These are phyloP conservation scores for Lodderomyces oxycetoniae DNA, from an alignment of 1,139 yeast genomes.

Conservation along the genomic window DNA sequence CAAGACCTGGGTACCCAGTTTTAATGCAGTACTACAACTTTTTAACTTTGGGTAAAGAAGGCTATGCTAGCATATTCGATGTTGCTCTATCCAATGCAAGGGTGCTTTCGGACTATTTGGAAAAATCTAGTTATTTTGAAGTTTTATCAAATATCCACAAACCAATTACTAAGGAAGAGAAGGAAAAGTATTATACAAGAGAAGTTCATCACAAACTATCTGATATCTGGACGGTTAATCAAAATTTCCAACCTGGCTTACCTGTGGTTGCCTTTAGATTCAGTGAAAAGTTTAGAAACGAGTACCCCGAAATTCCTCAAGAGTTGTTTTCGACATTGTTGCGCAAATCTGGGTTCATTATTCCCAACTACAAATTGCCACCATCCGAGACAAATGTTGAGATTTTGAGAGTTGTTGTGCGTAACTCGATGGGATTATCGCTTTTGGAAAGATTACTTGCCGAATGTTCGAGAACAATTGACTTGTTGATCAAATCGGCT, in stretches of 20 bases:
- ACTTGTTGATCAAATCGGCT: slow-evolving; percentile 45
- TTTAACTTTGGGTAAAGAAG: slow-evolving; percentile 63
- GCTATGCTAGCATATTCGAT: slow-evolving; percentile 61
- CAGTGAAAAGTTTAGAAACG: slow-evolving; percentile 49
- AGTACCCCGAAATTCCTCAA: slow-evolving; percentile 84
- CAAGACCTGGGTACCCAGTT: slow-evolving; percentile 90
- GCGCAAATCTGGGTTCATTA: slow-evolving; percentile 79
- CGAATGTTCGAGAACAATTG: slow-evolving; percentile 56
- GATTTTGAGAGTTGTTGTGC: slow-evolving; percentile 79
- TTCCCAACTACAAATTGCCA: slow-evolving; percentile 88
- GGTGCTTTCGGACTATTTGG: slow-evolving; percentile 59
- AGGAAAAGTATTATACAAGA: slow-evolving; percentile 20
- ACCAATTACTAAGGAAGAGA: slow-evolving; percentile 21
- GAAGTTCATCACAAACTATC: slow-evolving; percentile 7
- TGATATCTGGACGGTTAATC: slow-evolving; percentile 21
- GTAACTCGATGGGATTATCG: slow-evolving; percentile 66
- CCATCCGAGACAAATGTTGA: slow-evolving; percentile 52
- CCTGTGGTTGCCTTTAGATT: slow-evolving; percentile 88
- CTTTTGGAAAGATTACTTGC: slow-evolving; percentile 67
- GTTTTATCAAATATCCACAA: slow-evolving; percentile 78
- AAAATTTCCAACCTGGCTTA: slow-evolving; percentile 62
- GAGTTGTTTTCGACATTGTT: slow-evolving; percentile 65
- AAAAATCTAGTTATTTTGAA: slow-evolving; percentile 62
- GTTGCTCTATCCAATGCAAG: slow-evolving; percentile 68
- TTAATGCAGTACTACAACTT: slow-evolving; percentile 83